Base-by-base conservation (phyloP, 805 yeast genomes). In the Pichia insulana region DNA sequence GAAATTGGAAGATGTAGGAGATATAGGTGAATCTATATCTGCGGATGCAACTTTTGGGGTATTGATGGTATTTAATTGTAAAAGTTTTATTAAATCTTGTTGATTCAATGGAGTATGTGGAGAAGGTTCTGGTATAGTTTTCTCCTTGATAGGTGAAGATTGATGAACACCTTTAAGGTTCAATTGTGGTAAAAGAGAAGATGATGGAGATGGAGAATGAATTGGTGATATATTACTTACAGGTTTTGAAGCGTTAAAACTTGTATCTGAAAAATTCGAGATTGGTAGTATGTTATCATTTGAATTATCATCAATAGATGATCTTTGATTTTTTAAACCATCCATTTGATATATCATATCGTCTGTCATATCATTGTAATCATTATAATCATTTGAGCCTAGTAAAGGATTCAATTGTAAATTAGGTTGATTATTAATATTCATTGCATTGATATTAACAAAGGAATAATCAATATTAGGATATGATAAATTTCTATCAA, bases 181-280 rank as follows among this genome's bases (percentile, higher is more conserved):
- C 31, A 30, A 27, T 20, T 16, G 19, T 32, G 35, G 35, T 4
- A 32, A 16, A 17, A 18, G 18, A 8, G 42, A 34, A 10, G 43
- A 37, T 16, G 42, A 28, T 15, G 45, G 41, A 26, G 48, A 42
- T 12, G 41, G 38, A n/a, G 48, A 45, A 28, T 11, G 31, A 12
- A n/a, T 12, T 7, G 31, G 31, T 28, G 31, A 28, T 12, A 28
- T 28, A 12, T 28, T 28, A 8, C 7, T 22, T 28, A 12, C 6
- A 12, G 31, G 15, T 28, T 28, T 11, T n/a, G 31, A 28, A n/a
- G 5, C 13, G 11, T 5, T 20, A 30, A 30, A 34, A 8, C 11
- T 30, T 30, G 22, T 7, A 8, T 38, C 41, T 31, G 35, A n/a
- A 9, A 37, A 31, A 19, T 37, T 20, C 7, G 25, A 22, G 8